Evolutionary conservation across 352 stramenopile species (phyloP), one percentile per base, ranked within the genome.

Genomic region (Globisporangium splendens): DNA sequence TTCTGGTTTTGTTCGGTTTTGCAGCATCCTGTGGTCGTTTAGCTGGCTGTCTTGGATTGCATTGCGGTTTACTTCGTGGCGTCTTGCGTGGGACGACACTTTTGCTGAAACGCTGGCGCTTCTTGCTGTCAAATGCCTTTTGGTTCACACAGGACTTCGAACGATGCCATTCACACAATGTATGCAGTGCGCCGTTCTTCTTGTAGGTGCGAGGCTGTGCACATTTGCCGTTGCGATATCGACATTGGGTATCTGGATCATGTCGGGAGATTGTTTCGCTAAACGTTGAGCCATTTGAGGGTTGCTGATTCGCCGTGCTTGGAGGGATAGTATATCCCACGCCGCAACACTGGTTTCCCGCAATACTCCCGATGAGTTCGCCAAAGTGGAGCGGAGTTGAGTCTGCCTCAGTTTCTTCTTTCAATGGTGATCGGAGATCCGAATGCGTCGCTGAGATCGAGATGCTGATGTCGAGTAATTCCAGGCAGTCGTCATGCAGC

Each of bases 91-190:
- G 24, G 28, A 1, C 5, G 28, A 8, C 28, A 35, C 28, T 8
- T 8, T 35, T 35, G 28, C 28, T 6, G 28, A 8, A 35, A 35
- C 7, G 7, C 8, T 10, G 28, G 5, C 48, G 24, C 48, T 53
- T 53, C 48, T 53, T 53, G 17, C 48, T 18, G 22, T 53, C 48
- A 18, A 53, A 53, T 2, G 48, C 48, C 14, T 42, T 53, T 33
- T 53, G 48, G 48, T 53, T 53, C 8, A n/a, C 48, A 15, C 24
- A 42, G 15, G 48, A 53, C 13, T 42, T 53, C 7, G 20, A 22
- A 6, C 48, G 48, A 24, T 53, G 48, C 17, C 20, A 42, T 17
- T 17, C 24, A 11, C 48, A 53, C 7, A 53, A n/a, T 15, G 48
- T 53, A n/a, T 53, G 48, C 48, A 53, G 48, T 12, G 28, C 24